Conservation (phyloP, 345 rosid genomes). For the Isatis tinctoria region DNA sequence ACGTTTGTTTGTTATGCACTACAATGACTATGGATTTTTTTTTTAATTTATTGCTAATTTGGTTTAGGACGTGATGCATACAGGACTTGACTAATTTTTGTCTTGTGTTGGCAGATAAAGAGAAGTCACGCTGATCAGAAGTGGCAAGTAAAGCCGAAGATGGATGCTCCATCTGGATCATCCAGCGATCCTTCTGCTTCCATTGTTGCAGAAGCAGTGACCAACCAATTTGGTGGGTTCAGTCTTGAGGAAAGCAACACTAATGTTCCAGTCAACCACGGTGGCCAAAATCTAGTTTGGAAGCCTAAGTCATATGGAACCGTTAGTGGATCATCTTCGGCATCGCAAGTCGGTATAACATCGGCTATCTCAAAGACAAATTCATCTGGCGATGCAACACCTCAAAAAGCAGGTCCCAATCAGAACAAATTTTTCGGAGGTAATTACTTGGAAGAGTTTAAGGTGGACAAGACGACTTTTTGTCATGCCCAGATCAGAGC, state of each 20-base stretch:
- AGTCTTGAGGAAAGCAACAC: conserved; percentile 39
- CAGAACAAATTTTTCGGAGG: conserved; percentile 49
- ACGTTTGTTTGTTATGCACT: not conserved
- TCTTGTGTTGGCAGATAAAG: conserved; percentile 36
- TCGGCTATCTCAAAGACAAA: not conserved
- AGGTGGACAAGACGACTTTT: conserved; percentile 60
- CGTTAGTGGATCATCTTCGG: conserved; percentile 35
- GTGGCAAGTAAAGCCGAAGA: conserved; percentile 34
- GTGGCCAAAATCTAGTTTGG: conserved; percentile 40
- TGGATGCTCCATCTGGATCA: conserved; percentile 28
- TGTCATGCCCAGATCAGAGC: conserved; percentile 83
- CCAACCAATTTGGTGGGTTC: conserved; percentile 42
- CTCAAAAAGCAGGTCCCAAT: conserved; percentile 19
- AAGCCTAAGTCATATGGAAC: conserved; percentile 59
- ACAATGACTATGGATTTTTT: not conserved
- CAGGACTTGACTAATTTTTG: not conserved
- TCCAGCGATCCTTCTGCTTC: conserved; percentile 19
- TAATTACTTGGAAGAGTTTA: conserved; percentile 51
- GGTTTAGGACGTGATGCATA: not conserved
- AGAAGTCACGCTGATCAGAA: conserved; percentile 26
- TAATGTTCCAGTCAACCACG: conserved; percentile 25
- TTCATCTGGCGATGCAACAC: conserved; percentile 24
- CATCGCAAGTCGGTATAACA: conserved; percentile 26
- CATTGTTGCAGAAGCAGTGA: conserved; percentile 35
- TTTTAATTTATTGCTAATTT: not conserved